phyloP scores from a whole-genome alignment of 345 rosid genomes.

The Noccaea bulbosa region DNA sequence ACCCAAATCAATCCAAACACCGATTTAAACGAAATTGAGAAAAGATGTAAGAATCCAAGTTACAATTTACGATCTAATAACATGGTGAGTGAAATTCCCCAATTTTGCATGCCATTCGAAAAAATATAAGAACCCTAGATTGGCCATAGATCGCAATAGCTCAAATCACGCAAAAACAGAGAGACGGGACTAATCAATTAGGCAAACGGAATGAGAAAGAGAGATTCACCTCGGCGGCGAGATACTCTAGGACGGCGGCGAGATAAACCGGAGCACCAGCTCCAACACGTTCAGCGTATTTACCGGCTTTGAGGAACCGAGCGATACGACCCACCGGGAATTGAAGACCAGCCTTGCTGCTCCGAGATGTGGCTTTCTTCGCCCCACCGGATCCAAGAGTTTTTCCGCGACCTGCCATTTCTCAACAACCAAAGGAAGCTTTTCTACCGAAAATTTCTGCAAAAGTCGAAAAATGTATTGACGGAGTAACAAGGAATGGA shows the following conservation, averaged over 20 bases:
- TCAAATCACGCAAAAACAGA: neutral
- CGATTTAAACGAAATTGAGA: slow-evolving; percentile 3
- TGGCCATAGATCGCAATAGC: neutral
- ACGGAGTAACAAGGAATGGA: neutral
- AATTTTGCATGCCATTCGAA: neutral
- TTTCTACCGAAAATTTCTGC: neutral
- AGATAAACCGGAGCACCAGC: slow-evolving; percentile 97
- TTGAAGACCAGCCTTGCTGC: slow-evolving; percentile 95
- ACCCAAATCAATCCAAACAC: neutral
- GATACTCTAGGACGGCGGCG: slow-evolving; percentile 92
- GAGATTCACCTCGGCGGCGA: slow-evolving; percentile 81
- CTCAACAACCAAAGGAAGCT: neutral
- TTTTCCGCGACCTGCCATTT: slow-evolving; percentile 94
- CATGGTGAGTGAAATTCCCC: neutral
- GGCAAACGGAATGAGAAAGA: neutral
- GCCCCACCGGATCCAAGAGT: slow-evolving; percentile 81
- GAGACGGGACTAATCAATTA: neutral
- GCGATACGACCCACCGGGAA: slow-evolving; percentile 97
- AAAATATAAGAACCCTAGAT: slow-evolving; percentile 41
- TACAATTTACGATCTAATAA: neutral
- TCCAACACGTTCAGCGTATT: slow-evolving; percentile 94
- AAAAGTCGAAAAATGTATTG: neutral
- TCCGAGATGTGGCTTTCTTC: slow-evolving; percentile 94
- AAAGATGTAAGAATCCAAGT: neutral
- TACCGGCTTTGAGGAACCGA: slow-evolving; percentile 90